Evolutionary conservation across 352 stramenopile species (phyloP).

Genomic region (Phytophthora ramorum): DNA sequence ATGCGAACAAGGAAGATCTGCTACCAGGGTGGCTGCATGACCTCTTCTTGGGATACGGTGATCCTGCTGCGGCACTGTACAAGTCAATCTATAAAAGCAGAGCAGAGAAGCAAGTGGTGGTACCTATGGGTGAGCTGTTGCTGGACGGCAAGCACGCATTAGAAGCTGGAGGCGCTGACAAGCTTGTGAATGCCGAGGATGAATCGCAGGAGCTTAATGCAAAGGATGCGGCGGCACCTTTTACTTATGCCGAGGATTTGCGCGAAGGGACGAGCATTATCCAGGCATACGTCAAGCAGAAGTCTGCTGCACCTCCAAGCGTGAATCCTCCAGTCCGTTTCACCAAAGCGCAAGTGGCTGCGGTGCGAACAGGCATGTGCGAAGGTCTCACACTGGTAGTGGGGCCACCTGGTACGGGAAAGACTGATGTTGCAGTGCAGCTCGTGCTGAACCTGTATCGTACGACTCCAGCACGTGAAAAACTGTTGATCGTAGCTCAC

Average conservation of each 20-base stretch:
- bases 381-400: conserved; percentile 95
- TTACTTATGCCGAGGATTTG: conserved; percentile 58
- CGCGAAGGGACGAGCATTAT: conserved; percentile 40
- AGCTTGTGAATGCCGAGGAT: conserved; percentile 53
- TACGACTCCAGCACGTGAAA: conserved; percentile 73
- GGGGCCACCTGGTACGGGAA: conserved; percentile 93
- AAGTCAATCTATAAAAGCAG: conserved; percentile 59
- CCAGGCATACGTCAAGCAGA: conserved; percentile 38
- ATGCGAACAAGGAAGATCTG: conserved; percentile 44
- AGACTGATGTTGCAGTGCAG: conserved; percentile 96
- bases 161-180: conserved; percentile 38
- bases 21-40: conserved; percentile 95
- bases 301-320: conserved; percentile 4
- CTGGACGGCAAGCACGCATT: conserved; percentile 56
- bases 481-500: conserved; percentile 95
- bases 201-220: conserved; percentile 34
- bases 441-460: conserved; percentile 95
- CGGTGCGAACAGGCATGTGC: conserved; percentile 92
- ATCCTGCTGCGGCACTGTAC: conserved; percentile 86
- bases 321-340: conserved; percentile 69
- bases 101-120: conserved; percentile 35
- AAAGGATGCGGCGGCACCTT: conserved; percentile 52
- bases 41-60: conserved; percentile 94
- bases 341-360: conserved; percentile 92
- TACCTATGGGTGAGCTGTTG: conserved; percentile 56